Percentiles rank a stretch among this genome's conserved stretches.
Conservation (phyloP, 2,329 filamentous ascomycete genomes). For the Zymoseptoria tritici region DNA sequence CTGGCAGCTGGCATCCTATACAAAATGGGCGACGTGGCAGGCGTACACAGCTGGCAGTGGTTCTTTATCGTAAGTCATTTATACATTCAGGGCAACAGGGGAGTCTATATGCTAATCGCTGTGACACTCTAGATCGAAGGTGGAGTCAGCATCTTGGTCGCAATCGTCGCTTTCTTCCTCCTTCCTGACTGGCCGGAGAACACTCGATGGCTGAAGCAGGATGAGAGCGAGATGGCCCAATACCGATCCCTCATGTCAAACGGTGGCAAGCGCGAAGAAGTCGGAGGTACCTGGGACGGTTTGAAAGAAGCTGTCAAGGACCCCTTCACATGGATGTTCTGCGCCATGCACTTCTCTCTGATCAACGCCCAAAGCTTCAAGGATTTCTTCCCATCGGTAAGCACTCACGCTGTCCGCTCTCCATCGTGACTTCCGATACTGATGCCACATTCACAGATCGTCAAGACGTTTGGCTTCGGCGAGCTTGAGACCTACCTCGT, state of each 20-base stretch:
- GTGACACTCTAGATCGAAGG: slow-evolving; percentile 45
- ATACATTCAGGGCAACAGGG: slow-evolving; percentile 43
- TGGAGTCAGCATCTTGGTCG: slow-evolving; percentile 48
- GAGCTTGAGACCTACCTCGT: slow-evolving; percentile 33
- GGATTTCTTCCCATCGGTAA: slow-evolving; percentile 29
- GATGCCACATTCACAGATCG: slow-evolving; percentile 4
- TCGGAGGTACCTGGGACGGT: slow-evolving; percentile 35
- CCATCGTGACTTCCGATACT: background rate
- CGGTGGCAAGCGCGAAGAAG: slow-evolving; percentile 33
- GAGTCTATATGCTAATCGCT: slow-evolving; percentile 48
- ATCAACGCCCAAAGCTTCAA: slow-evolving; percentile 29
- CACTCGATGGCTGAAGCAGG: slow-evolving; percentile 44
- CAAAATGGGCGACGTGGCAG: slow-evolving; percentile 33
- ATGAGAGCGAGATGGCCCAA: slow-evolving; percentile 46
- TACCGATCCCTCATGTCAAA: slow-evolving; percentile 27
- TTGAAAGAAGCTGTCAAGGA: slow-evolving; percentile 29
- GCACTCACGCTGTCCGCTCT: background rate
- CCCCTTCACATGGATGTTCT: slow-evolving; percentile 37
- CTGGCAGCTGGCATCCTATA: slow-evolving; percentile 40
- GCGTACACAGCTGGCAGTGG: slow-evolving; percentile 25
- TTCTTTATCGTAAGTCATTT: slow-evolving; percentile 1
- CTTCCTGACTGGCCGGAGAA: slow-evolving; percentile 48
- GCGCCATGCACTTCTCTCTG: slow-evolving; percentile 34
- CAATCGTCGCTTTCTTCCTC: slow-evolving; percentile 46
- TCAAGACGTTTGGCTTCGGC: slow-evolving; percentile 5